Evolutionary conservation across 2,329 filamentous ascomycete genomes (phyloP).

Genomic region (Emmonsia crescens): DNA sequence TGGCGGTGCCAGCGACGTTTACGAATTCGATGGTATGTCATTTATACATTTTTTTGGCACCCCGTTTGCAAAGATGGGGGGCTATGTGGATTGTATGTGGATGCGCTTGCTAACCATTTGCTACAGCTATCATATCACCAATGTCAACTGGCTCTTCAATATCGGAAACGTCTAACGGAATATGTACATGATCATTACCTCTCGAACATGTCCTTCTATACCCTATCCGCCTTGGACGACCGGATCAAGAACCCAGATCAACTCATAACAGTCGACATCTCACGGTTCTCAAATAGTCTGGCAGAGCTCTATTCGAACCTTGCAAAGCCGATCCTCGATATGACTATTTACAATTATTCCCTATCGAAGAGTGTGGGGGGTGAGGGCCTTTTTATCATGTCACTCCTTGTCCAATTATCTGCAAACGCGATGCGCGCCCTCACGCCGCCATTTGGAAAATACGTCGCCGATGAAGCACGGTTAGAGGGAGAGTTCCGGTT

Average conservation of each 20-base stretch:
- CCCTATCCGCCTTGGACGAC: constrained; percentile 87
- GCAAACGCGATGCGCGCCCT: constrained; percentile 87
- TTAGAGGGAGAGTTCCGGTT: constrained; percentile 94
- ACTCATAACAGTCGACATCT: constrained; percentile 90
- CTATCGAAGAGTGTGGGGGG: constrained; percentile 91
- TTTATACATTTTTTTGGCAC: background rate
- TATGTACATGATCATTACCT: constrained; percentile 93
- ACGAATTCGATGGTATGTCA: constrained; percentile 88
- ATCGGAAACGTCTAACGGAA: constrained; percentile 86
- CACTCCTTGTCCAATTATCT: constrained; percentile 81
- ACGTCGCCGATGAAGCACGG: constrained; percentile 89
- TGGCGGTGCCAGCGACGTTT: constrained; percentile 90
- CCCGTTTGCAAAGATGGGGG: background rate
- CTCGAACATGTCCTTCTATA: constrained; percentile 96
- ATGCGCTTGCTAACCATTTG: background rate
- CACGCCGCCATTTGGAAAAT: constrained; percentile 93
- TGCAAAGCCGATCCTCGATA: constrained; percentile 87
- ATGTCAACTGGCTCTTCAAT: constrained; percentile 84
- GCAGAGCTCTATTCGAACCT: constrained; percentile 94
- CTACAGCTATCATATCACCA: constrained; percentile 85
- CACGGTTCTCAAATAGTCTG: constrained; percentile 89
- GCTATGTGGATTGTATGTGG: background rate
- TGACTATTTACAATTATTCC: constrained; percentile 93
- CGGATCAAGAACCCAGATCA: constrained; percentile 98
- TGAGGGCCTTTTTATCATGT: constrained; percentile 93